Base-by-base conservation (phyloP, 2,329 filamentous ascomycete species). In the Gnomoniopsis sp. region DNA sequence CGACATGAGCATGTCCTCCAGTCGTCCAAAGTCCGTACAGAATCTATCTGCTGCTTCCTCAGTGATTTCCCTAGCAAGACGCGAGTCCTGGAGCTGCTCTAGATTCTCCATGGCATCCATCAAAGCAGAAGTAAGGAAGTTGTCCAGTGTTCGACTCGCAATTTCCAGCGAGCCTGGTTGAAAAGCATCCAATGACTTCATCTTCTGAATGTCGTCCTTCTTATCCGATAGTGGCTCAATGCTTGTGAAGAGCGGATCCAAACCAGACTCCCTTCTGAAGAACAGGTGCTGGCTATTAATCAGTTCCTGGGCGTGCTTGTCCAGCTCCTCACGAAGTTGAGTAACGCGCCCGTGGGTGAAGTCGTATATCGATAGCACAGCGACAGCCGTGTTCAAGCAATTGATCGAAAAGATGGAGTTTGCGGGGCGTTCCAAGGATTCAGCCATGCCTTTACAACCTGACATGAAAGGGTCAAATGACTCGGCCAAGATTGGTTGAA, bases 61-160 rank as follows among this genome's bases (percentile, higher is more conserved):
- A 0, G 91, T 95, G 51, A 96, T 84, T 49, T 87, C 80, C 50
- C 90, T 84, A 15, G 89, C 88, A 58, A 96, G 75, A 12, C 79
- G 80, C 1, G 89, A 84, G 67, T 90, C 89, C 62, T 89, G 86
- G 1, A 99, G 75, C 46, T 84, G 79, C 63, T 88, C 88, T 26
- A 98, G 73, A 61, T 91, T 90, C 53, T 95, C 89, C 66, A 90
- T 86, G 2, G 93, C 93, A 70, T 99, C 95, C 79, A 97, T 93
- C 33, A 96, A 80, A 2, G 93, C 95, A 1, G 91, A 96, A 0
- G 95, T 93, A 23, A 99, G 78, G 74, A 98, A 99, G 61, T 91
- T 87, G 68, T 99, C 95, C 7, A 99, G 79, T 44, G 81, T 83
- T 66, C 93, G 90, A 66, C 90, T 90, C 2, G 88, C 86, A 52